These are phyloP conservation scores for Aspergillus jensenii DNA, from an alignment of 2,329 filamentous ascomycete genomes.

Conservation along the genomic window DNA sequence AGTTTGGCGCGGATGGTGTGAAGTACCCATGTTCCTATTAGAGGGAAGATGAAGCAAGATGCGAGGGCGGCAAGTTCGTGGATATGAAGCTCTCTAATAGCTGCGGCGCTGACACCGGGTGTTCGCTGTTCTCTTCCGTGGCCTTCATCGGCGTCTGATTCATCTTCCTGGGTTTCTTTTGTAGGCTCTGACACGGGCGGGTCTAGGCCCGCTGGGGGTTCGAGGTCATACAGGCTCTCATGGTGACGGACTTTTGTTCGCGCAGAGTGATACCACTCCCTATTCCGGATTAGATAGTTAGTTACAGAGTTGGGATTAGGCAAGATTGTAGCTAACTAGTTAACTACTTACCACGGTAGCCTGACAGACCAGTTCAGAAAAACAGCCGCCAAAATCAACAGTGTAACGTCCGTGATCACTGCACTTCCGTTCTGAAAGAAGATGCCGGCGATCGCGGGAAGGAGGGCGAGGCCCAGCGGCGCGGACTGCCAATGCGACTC, in stretches of 20 bases:
- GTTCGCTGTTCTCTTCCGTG: not conserved
- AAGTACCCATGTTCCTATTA: slow-evolving; percentile 78
- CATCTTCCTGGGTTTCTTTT: slow-evolving; percentile 7
- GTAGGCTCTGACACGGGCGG: slow-evolving; percentile 23
- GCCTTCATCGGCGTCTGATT: slow-evolving; percentile 1
- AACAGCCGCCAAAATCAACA: slow-evolving; percentile 75
- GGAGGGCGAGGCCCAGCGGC: slow-evolving; percentile 78
- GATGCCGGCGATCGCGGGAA: slow-evolving; percentile 82
- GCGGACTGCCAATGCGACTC: slow-evolving; percentile 73
- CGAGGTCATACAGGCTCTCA: slow-evolving; percentile 21
- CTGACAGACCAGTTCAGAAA: slow-evolving; percentile 93
- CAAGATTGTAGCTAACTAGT: slow-evolving; percentile 56
- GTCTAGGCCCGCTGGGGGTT: slow-evolving; percentile 26
- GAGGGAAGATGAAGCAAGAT: slow-evolving; percentile 76
- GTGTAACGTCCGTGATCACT: slow-evolving; percentile 79
- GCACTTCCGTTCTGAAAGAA: slow-evolving; percentile 82
- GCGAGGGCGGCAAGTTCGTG: slow-evolving; percentile 74
- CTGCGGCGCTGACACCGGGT: slow-evolving; percentile 28
- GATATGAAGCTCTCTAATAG: slow-evolving; percentile 64
- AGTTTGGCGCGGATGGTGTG: slow-evolving; percentile 79
- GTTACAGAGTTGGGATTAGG: slow-evolving; percentile 9
- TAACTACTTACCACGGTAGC: slow-evolving; percentile 71
- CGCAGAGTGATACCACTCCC: slow-evolving; percentile 73
- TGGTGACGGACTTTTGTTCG: slow-evolving; percentile 59
- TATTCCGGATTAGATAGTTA: slow-evolving; percentile 29